phyloP scores from a whole-genome alignment of 2,329 filamentous ascomycete species.

The Alternaria sp. region DNA sequence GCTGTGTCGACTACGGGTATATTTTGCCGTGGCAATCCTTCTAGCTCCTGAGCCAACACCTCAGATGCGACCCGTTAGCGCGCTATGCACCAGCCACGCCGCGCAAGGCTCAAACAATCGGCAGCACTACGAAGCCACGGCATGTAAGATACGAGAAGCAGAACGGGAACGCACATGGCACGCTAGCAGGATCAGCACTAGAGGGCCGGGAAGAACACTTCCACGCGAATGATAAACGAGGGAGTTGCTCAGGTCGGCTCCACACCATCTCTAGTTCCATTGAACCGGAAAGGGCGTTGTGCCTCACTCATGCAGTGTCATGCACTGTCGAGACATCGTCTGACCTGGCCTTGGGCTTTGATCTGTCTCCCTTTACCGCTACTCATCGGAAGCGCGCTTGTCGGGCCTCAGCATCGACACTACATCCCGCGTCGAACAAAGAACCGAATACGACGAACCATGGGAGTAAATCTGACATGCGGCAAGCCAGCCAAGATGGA shows the following conservation, averaged over 20 bases:
- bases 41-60: neutral
- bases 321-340: constrained; percentile 4
- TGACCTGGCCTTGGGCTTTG: constrained; percentile 3
- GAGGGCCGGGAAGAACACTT: constrained; percentile 6
- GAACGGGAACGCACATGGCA: constrained; percentile 19
- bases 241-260: constrained; percentile 2
- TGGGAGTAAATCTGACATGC: neutral
- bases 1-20: neutral
- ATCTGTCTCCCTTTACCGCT: neutral
- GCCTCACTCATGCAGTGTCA: constrained; percentile 3
- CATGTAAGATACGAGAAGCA: constrained; percentile 4
- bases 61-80: constrained; percentile 1
- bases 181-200: constrained; percentile 17
- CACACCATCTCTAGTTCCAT: constrained; percentile 1
- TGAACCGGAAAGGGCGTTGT: constrained; percentile 4
- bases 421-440: neutral
- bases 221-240: constrained; percentile 16
- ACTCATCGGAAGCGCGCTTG: constrained; percentile 1
- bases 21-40: neutral
- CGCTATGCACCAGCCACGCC: neutral
- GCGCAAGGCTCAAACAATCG: constrained; percentile 2
- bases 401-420: neutral
- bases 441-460: constrained; percentile 1
- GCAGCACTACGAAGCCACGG: constrained; percentile 2
- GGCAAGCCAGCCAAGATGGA: neutral